Base-by-base conservation (phyloP, 2,329 filamentous ascomycete genomes). In the Didymella pinodella region DNA sequence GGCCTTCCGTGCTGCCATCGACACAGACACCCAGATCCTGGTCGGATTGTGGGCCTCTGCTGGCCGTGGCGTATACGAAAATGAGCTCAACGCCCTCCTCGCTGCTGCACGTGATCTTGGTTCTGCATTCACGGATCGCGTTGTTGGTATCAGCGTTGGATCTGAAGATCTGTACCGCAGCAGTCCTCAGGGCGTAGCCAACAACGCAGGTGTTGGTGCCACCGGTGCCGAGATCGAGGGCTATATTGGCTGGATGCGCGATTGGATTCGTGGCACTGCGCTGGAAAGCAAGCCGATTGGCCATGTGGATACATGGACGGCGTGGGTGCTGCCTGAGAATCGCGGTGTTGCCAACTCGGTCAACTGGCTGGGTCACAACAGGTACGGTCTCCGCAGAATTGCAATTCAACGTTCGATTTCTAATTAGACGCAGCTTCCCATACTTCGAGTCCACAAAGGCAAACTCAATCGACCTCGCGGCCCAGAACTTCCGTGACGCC, bases 301-400 rank as follows among this genome's bases (percentile, higher is more conserved):
- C 47, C 92, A 96, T 77, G 92, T 96, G 71, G 92, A 96, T 75
- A 96, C 92, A 48, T 96, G 91, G 91, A 92, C 89, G 7, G 75
- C 75, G 0, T 78, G 70, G 84, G 86, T 87, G 71, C 91, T 95
- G 75, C 76, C 79, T 41, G 86, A 88, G 73, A 95, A 93, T 83
- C 76, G 79, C 48, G 86, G 83, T 34, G 87, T 96, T 57, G 86
- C 90, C 57, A 81, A 87, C 22, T 85, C 84, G 36, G 80, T 83
- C 62, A 92, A 96, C 81, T 96, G 87, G 84, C 79, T 96, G 59
- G 92, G 92, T 62, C 86, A 93, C 75, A 92, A 96, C 74, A 90
- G 88, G 14, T 41, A 25, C 11, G 16, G n/a, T 12, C 34, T 4
- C 18, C 14, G 22, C 36, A 32, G 16, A 6, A 32, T 6, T 32